Evolutionary conservation across 2,329 filamentous ascomycete species (phyloP).

Genomic region (Periglandula ipomoeae): DNA sequence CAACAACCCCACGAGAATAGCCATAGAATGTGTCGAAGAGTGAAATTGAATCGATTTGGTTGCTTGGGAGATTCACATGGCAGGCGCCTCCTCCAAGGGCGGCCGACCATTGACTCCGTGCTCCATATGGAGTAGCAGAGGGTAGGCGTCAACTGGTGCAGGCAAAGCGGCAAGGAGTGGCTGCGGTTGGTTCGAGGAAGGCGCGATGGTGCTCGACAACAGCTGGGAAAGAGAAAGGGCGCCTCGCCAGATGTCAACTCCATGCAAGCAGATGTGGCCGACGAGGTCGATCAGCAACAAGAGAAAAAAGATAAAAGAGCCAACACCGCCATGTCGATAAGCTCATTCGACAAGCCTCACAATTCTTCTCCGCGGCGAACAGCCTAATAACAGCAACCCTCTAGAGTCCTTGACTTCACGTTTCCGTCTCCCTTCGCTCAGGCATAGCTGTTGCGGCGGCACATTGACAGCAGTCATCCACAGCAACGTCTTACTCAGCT

Average conservation of each 20-base stretch:
- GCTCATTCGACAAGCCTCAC: background rate
- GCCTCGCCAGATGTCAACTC: background rate
- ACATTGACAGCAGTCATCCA: background rate
- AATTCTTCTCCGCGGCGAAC: too few species aligned
- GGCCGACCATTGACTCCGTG: background rate
- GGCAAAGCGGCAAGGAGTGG: background rate
- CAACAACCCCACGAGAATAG: background rate
- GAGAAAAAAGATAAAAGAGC: conserved; percentile 2
- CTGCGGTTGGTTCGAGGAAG: background rate
- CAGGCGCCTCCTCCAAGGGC: background rate
- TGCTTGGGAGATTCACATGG: background rate
- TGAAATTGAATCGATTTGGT: too few species aligned
- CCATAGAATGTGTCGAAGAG: background rate
- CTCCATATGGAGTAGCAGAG: background rate
- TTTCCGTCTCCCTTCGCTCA: background rate
- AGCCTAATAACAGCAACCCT: too few species aligned
- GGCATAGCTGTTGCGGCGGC: too few species aligned
- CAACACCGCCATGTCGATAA: background rate
- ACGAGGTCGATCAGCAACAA: background rate
- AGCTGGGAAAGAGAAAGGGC: background rate
- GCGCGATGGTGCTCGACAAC: background rate
- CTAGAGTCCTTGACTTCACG: background rate
- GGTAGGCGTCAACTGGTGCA: conserved; percentile 1
- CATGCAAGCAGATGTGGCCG: background rate
- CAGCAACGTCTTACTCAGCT: background rate